These are phyloP conservation scores for Cladosporium oxysporum DNA, from an alignment of 2,329 filamentous ascomycete genomes.

Conservation along the genomic window DNA sequence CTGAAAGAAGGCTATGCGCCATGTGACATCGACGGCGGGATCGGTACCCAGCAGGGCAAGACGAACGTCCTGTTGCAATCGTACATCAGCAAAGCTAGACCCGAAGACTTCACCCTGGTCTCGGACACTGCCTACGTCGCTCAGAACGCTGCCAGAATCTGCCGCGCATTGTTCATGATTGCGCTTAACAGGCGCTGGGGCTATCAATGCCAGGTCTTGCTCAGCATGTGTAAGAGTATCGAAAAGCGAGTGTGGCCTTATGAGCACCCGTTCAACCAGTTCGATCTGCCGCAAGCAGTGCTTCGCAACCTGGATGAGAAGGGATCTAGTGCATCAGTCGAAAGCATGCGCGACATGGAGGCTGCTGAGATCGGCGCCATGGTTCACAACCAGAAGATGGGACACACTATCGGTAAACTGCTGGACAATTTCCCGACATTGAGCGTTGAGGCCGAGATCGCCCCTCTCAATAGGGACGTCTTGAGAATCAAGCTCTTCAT, in stretches of 20 bases:
- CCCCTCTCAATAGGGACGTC: slow-evolving; percentile 91
- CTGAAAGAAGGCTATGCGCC: slow-evolving; percentile 71
- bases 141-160: slow-evolving; percentile 93
- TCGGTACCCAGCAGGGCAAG: slow-evolving; percentile 75
- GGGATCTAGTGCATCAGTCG: slow-evolving; percentile 70
- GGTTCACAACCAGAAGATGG: slow-evolving; percentile 88
- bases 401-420: slow-evolving; percentile 75
- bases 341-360: slow-evolving; percentile 90
- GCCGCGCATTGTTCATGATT: slow-evolving; percentile 94
- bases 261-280: slow-evolving; percentile 92
- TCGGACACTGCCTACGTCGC: slow-evolving; percentile 95
- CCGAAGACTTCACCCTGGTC: slow-evolving; percentile 89
- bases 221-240: slow-evolving; percentile 94
- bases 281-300: slow-evolving; percentile 82
- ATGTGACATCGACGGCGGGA: slow-evolving; percentile 73
- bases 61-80: slow-evolving; percentile 94
- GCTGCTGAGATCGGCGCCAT: slow-evolving; percentile 83
- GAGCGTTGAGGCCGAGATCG: slow-evolving; percentile 88
- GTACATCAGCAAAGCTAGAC: slow-evolving; percentile 82
- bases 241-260: slow-evolving; percentile 95
- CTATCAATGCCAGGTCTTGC: slow-evolving; percentile 85
- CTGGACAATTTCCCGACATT: slow-evolving; percentile 91
- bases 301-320: slow-evolving; percentile 84
- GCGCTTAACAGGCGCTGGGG: slow-evolving; percentile 94
- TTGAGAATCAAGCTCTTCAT: slow-evolving; percentile 85